These are phyloP conservation scores for Gypsophila paniculata DNA, from an alignment of 179 eudicot genomes.

Conservation along the genomic window DNA sequence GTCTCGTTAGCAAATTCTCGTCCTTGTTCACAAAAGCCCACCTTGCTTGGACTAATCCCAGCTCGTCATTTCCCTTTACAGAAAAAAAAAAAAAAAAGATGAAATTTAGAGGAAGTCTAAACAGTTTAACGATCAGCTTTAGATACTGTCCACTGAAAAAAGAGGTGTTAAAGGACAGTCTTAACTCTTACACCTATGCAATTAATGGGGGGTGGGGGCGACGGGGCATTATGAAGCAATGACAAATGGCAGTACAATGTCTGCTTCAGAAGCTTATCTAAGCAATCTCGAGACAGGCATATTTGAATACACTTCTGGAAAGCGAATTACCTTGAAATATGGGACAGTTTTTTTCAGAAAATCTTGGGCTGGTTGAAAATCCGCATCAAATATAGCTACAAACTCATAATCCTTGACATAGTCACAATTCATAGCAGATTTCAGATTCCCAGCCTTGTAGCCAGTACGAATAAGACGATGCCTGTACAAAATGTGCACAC, in stretches of 20 bases:
- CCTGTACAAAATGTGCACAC: constrained; percentile 70
- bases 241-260: constrained; percentile 4
- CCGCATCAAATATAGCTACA: constrained; percentile 93
- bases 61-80: constrained; percentile 66
- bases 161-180: neutral
- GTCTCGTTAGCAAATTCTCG: constrained; percentile 82
- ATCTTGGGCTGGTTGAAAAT: constrained; percentile 88
- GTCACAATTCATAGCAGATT: constrained; percentile 88
- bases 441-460: constrained; percentile 90
- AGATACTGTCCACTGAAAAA: neutral
- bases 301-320: neutral
- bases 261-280: constrained; percentile 4
- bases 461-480: constrained; percentile 91
- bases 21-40: constrained; percentile 94
- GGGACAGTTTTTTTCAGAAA: constrained; percentile 87
- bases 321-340: constrained; percentile 63
- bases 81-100: constrained; percentile 1
- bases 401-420: constrained; percentile 86
- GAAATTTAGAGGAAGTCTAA: constrained; percentile 15
- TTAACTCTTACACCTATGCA: neutral
- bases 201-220: neutral
- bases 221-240: neutral
- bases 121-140: neutral
- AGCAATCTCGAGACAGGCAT: neutral
- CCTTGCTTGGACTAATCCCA: constrained; percentile 87